These are phyloP conservation scores for Elsinoe australis DNA, from an alignment of 2,329 filamentous ascomycete genomes.

Conservation along the genomic window DNA sequence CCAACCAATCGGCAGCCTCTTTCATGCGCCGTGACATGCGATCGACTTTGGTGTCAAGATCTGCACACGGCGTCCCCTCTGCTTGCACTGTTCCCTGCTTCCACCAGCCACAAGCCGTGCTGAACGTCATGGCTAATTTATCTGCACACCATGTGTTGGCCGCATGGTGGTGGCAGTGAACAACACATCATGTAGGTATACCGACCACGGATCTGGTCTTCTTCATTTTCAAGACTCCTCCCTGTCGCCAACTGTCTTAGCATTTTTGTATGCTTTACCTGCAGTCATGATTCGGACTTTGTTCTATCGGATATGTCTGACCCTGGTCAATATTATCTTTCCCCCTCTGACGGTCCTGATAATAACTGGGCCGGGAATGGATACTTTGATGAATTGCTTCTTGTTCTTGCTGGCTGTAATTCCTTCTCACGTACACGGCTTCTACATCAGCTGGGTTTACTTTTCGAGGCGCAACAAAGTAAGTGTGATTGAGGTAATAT, in stretches of 20 bases:
- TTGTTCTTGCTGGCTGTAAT: conserved; percentile 37
- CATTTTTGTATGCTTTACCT: too few species aligned
- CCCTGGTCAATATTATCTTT: conserved; percentile 35
- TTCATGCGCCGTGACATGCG: too few species aligned
- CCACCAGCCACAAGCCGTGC: background rate
- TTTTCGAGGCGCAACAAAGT: conserved; percentile 34
- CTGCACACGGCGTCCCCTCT: background rate
- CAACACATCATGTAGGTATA: background rate
- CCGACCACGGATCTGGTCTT: background rate
- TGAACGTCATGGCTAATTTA: conserved; percentile 12
- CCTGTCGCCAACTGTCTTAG: background rate
- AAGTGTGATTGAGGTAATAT: too few species aligned
- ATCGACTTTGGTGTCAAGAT: too few species aligned
- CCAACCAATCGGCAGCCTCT: too few species aligned
- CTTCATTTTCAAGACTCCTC: background rate
- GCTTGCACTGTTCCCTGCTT: conserved; percentile 12
- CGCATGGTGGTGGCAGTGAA: background rate
- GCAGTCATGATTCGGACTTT: conserved; percentile 19
- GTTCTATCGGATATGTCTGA: conserved; percentile 31
- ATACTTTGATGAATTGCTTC: conserved; percentile 33
- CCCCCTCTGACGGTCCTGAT: conserved; percentile 34
- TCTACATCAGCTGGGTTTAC: conserved; percentile 36
- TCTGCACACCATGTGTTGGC: background rate
- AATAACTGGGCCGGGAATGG: conserved; percentile 31
- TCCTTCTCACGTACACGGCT: conserved; percentile 36